Conservation (phyloP, 169 alveolate genomes). For the Plasmodium gallinaceum region DNA sequence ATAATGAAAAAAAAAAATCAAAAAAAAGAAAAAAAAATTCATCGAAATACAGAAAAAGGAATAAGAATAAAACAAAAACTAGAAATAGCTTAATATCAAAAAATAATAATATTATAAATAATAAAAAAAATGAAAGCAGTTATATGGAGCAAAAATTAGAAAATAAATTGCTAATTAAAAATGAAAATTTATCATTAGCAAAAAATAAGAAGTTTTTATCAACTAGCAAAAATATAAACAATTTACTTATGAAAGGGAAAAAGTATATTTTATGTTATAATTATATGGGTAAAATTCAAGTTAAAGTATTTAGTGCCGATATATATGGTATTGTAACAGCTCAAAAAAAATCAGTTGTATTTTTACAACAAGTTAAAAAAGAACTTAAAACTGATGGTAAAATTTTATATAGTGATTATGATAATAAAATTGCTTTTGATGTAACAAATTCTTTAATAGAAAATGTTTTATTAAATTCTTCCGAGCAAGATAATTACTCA, state of each 20-base stretch:
- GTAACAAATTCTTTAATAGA: slow-evolving; percentile 35
- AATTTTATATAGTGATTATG: slow-evolving; percentile 49
- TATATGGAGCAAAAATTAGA: slow-evolving; percentile 6
- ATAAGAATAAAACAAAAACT: background rate
- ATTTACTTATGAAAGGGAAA: slow-evolving; percentile 47
- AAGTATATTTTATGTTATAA: slow-evolving; percentile 53
- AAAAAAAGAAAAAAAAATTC: slow-evolving; percentile 14
- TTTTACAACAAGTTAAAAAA: slow-evolving; percentile 54
- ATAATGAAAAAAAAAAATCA: slow-evolving; percentile 3
- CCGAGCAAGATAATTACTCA: slow-evolving; percentile 13
- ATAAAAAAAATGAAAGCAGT: slow-evolving; percentile 1
- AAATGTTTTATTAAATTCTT: slow-evolving; percentile 15
- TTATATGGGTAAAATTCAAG: slow-evolving; percentile 56
- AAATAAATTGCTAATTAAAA: slow-evolving; percentile 1
- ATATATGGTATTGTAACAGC: slow-evolving; percentile 51
- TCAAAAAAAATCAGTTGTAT: slow-evolving; percentile 47
- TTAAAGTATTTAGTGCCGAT: slow-evolving; percentile 59
- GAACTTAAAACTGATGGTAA: slow-evolving; percentile 55
- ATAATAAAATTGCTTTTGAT: slow-evolving; percentile 42
- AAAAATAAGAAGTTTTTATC: slow-evolving; percentile 41
- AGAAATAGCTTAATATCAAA: background rate
- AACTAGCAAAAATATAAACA: slow-evolving; percentile 32
- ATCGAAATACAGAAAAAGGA: slow-evolving; percentile 2
- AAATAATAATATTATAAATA: slow-evolving; percentile 10
- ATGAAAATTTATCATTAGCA: background rate